Base-by-base conservation (phyloP, 2,329 filamentous ascomycete genomes). In the Fusarium luffae region DNA sequence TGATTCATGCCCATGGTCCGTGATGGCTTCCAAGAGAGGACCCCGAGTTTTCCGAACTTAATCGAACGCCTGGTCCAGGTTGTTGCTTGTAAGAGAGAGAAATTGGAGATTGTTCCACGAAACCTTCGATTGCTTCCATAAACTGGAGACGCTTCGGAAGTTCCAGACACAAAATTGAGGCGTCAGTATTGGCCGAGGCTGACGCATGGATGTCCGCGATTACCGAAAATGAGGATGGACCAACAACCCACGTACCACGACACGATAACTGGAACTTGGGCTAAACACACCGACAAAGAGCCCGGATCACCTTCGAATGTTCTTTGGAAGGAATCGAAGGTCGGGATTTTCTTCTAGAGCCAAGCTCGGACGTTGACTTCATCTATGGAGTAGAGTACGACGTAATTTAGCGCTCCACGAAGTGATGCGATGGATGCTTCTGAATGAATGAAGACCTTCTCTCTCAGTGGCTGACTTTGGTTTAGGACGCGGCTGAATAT, bases 341-440 rank as follows among this genome's bases (percentile, higher is more conserved):
- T 25, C 46, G 50, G 67, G 54, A 47, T 47, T 30, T 59, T 27
- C 44, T 70, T 70, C 67, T 70, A 70, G 67, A 70, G 64, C 64
- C 44, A 70, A 64, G 68, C 68, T 69, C 65, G 61, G 65, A 68
- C 65, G 56, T 46, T 62, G 46, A 27, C 52, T 43, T 41, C 23
- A 32, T 40, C 37, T 25, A 61, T 59, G 44, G 37, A 62, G 54
- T 23, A 25, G 30, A 41, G 40, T 21, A 64, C 49, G 23, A 52
- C 49, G 34, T 21, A 37, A 40, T 21, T 16, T 52, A 40, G 48
- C 48, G 30, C 49, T 19, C 30, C 16, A n/a, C 23, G 6, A 51
- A 30, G 28, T 23, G 49, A 50, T 32, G 49, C 32, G 12, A 30
- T 30, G 12, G 12, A 30, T 9, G 14, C 32, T 18, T 3, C 16